phyloP scores from a whole-genome alignment of 1,139 yeast species.

The Suzukiozyma palmioleophila region DNA sequence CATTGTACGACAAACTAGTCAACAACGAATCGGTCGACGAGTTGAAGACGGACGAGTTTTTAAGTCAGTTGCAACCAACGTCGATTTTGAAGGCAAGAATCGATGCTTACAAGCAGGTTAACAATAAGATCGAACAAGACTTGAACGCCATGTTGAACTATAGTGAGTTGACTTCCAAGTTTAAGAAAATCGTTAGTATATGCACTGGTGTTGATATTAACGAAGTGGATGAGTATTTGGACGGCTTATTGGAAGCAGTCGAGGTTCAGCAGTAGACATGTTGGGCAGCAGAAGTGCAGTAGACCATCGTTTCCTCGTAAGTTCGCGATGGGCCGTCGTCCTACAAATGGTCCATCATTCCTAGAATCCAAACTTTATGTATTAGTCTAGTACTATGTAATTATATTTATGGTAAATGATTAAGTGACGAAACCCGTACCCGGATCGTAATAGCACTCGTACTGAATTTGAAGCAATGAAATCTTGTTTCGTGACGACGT shows the following conservation, averaged over 20 bases:
- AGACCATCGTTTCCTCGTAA: neutral
- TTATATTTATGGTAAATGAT: no score
- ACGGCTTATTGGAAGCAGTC: slow-evolving; percentile 85
- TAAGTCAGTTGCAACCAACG: slow-evolving; percentile 51
- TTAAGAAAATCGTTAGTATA: slow-evolving; percentile 81
- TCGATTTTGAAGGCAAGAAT: slow-evolving; percentile 70
- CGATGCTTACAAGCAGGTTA: slow-evolving; percentile 57
- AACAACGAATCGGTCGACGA: slow-evolving; percentile 28
- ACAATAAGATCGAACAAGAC: slow-evolving; percentile 45
- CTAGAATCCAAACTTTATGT: no score
- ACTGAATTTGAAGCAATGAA: no score
- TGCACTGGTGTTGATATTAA: slow-evolving; percentile 78
- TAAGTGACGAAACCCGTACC: no score
- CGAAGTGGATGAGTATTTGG: slow-evolving; percentile 79
- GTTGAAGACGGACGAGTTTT: slow-evolving; percentile 18
- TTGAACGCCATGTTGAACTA: slow-evolving; percentile 44
- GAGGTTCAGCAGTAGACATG: slow-evolving; percentile 46
- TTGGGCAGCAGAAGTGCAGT: neutral
- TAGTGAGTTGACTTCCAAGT: slow-evolving; percentile 72
- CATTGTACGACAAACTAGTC: slow-evolving; percentile 48
- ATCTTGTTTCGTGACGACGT: no score
- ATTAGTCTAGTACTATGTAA: no score
- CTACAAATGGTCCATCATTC: no score
- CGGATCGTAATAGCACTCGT: no score
- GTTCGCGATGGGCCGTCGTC: no score